Evolutionary conservation across 208 protist species (phyloP), one percentile per base, ranked within the genome.

Genomic region (Vickermania ingenoplastis): DNA sequence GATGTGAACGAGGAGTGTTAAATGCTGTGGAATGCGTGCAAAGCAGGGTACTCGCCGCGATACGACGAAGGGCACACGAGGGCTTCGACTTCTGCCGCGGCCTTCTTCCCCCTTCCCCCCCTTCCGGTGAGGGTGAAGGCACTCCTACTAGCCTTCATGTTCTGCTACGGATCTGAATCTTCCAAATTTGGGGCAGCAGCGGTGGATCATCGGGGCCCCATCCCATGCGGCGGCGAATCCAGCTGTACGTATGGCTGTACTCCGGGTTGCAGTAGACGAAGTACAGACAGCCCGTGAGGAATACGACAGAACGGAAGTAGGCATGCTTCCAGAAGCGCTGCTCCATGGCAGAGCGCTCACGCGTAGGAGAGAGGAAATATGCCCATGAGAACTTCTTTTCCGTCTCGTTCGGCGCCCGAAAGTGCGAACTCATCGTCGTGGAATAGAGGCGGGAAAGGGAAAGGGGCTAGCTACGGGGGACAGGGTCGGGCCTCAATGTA

Each of bases 201-300:
- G 81, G 76, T 27, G 50, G 31, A 1, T 27, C 65, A 1, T 63
- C 31, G 5, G 60, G 41, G 23, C 79, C 69, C 62, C 75, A 81
- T 5, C 75, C 84, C 7, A 69, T 77, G 1, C 55, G 53, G 21
- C 71, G 50, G 13, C 79, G 74, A 21, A 94, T 59, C 23, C 59
- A 67, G 0, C 73, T 73, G 69, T 82, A 89, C 3, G 65, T 75
- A 60, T 79, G 78, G 49, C 81, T 91, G 59, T 79, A 82, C 68
- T 94, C 80, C 0, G 87, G 87, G 49, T 94, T 94, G 75, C 81
- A 90, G 59, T 94, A 94, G n/a, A 90, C 67, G 67, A 94, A 91
- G 60, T 91, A 91, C 11, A 77, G 24, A 31, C 73, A 3, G 29
- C 81, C 55, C 0, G 36, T 27, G 7, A 93, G 57, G 49, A 83